These are phyloP conservation scores for Monoraphidium neglectum DNA, from an alignment of 139 green algal genomes.

Conservation along the genomic window DNA sequence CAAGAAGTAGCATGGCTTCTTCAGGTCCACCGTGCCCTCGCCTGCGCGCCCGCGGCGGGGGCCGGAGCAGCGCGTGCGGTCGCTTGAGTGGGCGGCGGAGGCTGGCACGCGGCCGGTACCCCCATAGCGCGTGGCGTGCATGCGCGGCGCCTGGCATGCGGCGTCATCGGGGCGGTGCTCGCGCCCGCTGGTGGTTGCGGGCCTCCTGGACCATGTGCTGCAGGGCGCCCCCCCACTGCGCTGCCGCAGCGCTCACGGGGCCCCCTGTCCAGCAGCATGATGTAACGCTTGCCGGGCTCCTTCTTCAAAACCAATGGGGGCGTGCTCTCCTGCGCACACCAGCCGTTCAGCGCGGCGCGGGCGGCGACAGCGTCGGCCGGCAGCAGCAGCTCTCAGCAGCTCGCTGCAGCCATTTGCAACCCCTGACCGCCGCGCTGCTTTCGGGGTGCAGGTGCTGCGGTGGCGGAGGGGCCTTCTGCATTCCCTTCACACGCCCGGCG, in stretches of 20 bases:
- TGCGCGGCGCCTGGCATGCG: background rate
- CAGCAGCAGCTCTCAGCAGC: background rate
- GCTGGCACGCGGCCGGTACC: background rate
- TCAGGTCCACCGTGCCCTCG: conserved; percentile 15
- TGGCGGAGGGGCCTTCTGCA: no score
- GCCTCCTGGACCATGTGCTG: background rate
- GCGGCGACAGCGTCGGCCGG: background rate
- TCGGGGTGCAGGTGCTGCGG: no score
- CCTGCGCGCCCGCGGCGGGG: background rate
- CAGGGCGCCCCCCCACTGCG: background rate
- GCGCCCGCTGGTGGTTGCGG: no score
- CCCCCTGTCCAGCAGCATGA: conserved; percentile 77
- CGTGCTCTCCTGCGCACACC: conserved; percentile 24
- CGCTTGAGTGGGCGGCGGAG: background rate
- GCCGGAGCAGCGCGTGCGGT: background rate
- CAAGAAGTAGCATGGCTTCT: conserved; percentile 82
- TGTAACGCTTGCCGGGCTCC: conserved; percentile 46
- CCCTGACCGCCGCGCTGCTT: background rate
- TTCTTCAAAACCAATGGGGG: conserved; percentile 46
- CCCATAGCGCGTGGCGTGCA: background rate
- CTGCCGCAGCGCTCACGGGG: conserved; percentile 39
- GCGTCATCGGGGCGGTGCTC: background rate
- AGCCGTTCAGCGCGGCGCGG: background rate
- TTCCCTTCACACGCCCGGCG: background rate
- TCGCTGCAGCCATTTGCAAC: background rate